A percentile compares a stretch with the other conserved stretches of the same genome.
These are phyloP conservation scores for Melastoma candidum DNA, from an alignment of 441 rosid genomes.

Conservation along the genomic window DNA sequence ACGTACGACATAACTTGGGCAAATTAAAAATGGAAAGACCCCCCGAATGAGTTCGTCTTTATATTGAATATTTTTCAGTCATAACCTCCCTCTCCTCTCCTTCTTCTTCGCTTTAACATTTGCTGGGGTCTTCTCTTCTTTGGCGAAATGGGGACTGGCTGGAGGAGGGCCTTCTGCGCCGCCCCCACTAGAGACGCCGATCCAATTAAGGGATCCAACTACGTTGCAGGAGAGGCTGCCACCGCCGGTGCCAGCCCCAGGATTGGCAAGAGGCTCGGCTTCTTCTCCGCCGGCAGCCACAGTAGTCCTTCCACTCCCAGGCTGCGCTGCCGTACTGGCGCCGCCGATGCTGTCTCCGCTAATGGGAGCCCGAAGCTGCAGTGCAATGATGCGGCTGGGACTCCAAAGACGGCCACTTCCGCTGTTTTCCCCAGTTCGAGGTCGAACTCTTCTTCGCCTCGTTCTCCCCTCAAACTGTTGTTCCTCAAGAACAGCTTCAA, in stretches of 20 bases:
- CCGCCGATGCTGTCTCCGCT: slow-evolving; percentile 16
- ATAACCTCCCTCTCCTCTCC: background rate
- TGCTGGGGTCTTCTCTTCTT: background rate
- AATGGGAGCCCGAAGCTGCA: slow-evolving; percentile 26
- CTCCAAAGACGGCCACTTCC: slow-evolving; percentile 27
- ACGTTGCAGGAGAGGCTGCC: slow-evolving; percentile 23
- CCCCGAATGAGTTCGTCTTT: no score
- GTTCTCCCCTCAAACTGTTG: slow-evolving; percentile 56
- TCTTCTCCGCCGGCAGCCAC: slow-evolving; percentile 52
- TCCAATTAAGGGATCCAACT: slow-evolving; percentile 17
- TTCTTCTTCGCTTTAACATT: slow-evolving; percentile 7
- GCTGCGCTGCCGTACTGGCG: slow-evolving; percentile 10
- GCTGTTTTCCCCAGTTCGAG: slow-evolving; percentile 20
- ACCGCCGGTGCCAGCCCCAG: slow-evolving; percentile 43
- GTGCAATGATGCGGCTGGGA: slow-evolving; percentile 12
- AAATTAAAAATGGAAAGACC: no score
- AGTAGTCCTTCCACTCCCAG: slow-evolving; percentile 49
- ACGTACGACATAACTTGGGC: no score
- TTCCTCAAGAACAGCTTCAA: slow-evolving; percentile 65
- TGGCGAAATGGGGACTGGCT: slow-evolving; percentile 71
- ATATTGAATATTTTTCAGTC: background rate
- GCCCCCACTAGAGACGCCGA: slow-evolving; percentile 57
- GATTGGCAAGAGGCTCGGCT: slow-evolving; percentile 44
- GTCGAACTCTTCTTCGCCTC: slow-evolving; percentile 41
- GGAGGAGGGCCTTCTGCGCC: slow-evolving; percentile 96